Evolutionary conservation across 345 rosid species (phyloP), one percentile per base, ranked within the genome.

Genomic region (Ailanthus altissimus): DNA sequence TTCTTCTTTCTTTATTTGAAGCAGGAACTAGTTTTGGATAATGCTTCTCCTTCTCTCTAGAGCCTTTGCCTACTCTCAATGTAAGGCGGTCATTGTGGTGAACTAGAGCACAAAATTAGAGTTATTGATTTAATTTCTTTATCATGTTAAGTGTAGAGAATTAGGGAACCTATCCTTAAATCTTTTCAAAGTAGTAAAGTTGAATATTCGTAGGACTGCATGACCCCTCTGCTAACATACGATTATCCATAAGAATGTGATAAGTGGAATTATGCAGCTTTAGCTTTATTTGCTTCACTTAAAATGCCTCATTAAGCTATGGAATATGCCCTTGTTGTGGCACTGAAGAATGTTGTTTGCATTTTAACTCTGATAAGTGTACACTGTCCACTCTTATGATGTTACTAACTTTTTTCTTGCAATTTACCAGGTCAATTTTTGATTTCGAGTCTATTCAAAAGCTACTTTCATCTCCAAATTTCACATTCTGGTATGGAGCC

Each of bases 391-490:
- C 16, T 13, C 2, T 21, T 12, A 61, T 53, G 5, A 20, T 54
- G 20, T 40, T 64, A 38, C 20, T 53, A 15, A 64, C 3, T 25
- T 38, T 56, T 18, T 20, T 63, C 53, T 43, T 63, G 8, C 12
- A 76, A 77, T 81, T 81, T 77, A 21, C 40, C 83, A 97, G 99
- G 90, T 92, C 96, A 66, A 97, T 97, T 77, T 97, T 97, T 86
- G 97, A 94, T 78, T 97, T 97, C 23, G 90, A 92, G 79, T 86
- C 90, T 53, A 89, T 97, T 78, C 81, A 81, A 73, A 90, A 94
- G 82, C 89, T 94, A 84, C 87, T 97, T 70, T 84, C 98, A 6
- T 90, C 91, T 87, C 97, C 97, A 66, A 97, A 89, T 38, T 94
- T 97, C 82, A 75, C 91, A 21, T 97, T 92, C 89, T 97, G 99